Evolutionary conservation across 2,329 filamentous ascomycete genomes (phyloP).

Genomic region (Zymoseptoria crescenta): DNA sequence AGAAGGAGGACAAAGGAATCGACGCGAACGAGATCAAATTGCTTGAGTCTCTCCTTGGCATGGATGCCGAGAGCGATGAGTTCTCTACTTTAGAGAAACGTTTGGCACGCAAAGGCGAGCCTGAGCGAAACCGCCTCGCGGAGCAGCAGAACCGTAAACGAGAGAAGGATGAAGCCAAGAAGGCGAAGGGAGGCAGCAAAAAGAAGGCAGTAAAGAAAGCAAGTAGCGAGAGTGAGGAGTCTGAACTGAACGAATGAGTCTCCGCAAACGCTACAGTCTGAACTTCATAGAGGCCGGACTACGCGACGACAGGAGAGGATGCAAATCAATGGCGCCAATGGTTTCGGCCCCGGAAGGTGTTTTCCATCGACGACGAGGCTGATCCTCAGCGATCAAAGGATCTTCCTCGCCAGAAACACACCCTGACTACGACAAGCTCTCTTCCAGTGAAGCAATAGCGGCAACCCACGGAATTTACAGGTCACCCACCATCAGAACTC

Average conservation of each 20-base stretch:
- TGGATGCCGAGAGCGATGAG: conserved; percentile 66
- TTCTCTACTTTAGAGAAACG: conserved; percentile 59
- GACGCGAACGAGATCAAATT: conserved; percentile 96
- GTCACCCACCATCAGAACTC: no score
- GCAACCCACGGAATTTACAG: no score
- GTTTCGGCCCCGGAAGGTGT: no score
- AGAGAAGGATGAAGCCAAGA: conserved; percentile 48
- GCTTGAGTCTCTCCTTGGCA: conserved; percentile 77
- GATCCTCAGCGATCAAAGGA: no score
- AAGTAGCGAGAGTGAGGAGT: conserved; percentile 31
- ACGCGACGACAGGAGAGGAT: no score
- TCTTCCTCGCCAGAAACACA: no score
- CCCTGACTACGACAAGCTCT: no score
- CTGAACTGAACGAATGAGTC: conserved; percentile 1
- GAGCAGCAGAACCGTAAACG: conserved; percentile 71
- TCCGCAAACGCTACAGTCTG: no score
- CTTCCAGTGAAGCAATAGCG: no score
- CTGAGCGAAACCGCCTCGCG: conserved; percentile 66
- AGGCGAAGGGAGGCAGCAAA: conserved; percentile 32
- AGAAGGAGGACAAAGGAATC: conserved; percentile 67
- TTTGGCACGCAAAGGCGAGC: conserved; percentile 59
- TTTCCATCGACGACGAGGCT: no score
- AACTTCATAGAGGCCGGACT: no score
- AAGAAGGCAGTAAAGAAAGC: conserved; percentile 33
- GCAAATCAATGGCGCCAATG: no score